Conservation (phyloP, 768 basidiomycete species). For the Termitomyces sp. region DNA sequence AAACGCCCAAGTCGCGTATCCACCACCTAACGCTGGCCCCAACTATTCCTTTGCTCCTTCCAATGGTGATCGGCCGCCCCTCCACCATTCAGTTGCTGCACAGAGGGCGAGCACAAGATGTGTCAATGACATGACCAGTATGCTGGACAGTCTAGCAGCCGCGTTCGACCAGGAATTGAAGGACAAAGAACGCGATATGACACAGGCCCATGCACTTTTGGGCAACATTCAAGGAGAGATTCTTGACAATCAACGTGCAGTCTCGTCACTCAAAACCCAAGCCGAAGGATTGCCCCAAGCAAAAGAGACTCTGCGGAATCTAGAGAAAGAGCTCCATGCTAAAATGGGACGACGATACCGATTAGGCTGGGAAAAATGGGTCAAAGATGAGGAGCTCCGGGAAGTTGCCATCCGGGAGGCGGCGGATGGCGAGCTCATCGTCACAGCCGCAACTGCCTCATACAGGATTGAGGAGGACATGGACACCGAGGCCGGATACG, state of each 20-base stretch:
- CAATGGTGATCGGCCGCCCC: conserved; percentile 63
- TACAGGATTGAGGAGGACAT: conserved; percentile 48
- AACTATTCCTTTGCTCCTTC: conserved; percentile 41
- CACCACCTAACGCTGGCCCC: conserved; percentile 26
- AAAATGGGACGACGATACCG: conserved; percentile 85
- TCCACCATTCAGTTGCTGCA: conserved; percentile 84
- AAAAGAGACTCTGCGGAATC: conserved; percentile 52
- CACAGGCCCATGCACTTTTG: conserved; percentile 85
- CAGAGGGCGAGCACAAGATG: conserved; percentile 85
- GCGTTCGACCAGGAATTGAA: conserved; percentile 91
- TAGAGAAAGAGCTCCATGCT: conserved; percentile 63
- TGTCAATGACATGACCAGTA: conserved; percentile 78
- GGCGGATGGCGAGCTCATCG: conserved; percentile 53
- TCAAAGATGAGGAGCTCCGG: conserved; percentile 78
- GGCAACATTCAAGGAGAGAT: conserved; percentile 89
- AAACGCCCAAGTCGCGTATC: conserved; percentile 62
- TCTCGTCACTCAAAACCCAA: conserved; percentile 65
- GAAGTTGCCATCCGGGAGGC: conserved; percentile 68
- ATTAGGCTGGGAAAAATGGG: conserved; percentile 92
- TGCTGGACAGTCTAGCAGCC: conserved; percentile 85
- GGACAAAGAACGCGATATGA: conserved; percentile 88
- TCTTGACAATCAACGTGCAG: conserved; percentile 76
- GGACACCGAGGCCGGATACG: conserved; percentile 35
- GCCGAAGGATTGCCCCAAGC: conserved; percentile 65
- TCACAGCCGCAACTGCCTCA: conserved; percentile 43